phyloP scores from a whole-genome alignment of 2,329 filamentous ascomycete species.

The Apiospora saccharicola region DNA sequence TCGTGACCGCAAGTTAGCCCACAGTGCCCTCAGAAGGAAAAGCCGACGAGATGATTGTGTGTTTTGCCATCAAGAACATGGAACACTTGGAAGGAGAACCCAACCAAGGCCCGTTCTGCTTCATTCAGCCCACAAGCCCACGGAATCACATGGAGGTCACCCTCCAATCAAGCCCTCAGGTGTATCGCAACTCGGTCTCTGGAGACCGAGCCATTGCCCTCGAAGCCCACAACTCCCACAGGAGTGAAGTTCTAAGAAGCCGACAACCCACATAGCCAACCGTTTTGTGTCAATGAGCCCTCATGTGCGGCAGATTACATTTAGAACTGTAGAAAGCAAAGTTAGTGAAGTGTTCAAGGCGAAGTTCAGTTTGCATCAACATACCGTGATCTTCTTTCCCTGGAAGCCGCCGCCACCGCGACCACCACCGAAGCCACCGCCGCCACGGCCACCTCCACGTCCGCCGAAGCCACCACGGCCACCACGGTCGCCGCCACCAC shows the following conservation, averaged over 20 bases:
- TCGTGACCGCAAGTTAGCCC: conserved; percentile 38
- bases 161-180: conserved; percentile 60
- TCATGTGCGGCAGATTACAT: conserved; percentile 45
- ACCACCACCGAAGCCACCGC: conserved; percentile 44
- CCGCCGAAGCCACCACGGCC: conserved; percentile 50
- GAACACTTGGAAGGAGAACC: conserved; percentile 31
- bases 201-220: conserved; percentile 53
- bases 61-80: conserved; percentile 24
- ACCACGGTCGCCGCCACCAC: conserved; percentile 51
- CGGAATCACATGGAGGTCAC: conserved; percentile 42
- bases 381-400: conserved; percentile 77
- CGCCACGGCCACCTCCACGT: conserved; percentile 54
- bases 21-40: conserved; percentile 45
- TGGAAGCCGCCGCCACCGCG: conserved; percentile 62
- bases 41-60: conserved; percentile 35
- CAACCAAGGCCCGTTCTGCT: conserved; percentile 29
- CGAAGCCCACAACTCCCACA: conserved; percentile 59
- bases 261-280: conserved; percentile 66
- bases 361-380: neutral
- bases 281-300: conserved; percentile 54
- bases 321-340: neutral
- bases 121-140: conserved; percentile 33
- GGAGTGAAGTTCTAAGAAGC: conserved; percentile 55
- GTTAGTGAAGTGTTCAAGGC: neutral
- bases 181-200: conserved; percentile 54